A percentile compares a stretch with the other conserved stretches of the same genome.
phyloP scores from a whole-genome alignment of 2,329 filamentous ascomycete genomes.

The Exophiala sideris region DNA sequence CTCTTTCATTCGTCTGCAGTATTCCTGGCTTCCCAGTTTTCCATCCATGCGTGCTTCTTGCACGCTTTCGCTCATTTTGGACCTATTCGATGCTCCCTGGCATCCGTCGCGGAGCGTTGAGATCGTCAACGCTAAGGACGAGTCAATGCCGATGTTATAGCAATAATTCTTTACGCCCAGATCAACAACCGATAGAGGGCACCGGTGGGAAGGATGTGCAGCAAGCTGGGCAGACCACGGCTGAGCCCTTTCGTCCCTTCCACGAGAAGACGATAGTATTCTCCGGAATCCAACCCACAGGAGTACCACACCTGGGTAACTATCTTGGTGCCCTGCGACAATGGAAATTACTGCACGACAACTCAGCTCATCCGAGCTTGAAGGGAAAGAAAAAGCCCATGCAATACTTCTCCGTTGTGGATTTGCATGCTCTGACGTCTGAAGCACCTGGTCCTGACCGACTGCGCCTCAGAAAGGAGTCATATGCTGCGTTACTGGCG shows the following conservation, averaged over 20 bases:
- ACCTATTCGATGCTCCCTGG: conserved; percentile 14
- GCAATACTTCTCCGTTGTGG: conserved; percentile 81
- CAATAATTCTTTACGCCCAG: neutral
- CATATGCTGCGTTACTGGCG: conserved; percentile 75
- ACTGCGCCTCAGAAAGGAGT: conserved; percentile 65
- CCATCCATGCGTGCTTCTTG: conserved; percentile 4
- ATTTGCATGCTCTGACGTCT: conserved; percentile 83
- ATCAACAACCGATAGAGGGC: neutral
- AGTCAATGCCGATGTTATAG: conserved; percentile 5
- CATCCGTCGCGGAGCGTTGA: neutral
- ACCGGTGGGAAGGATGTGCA: neutral
- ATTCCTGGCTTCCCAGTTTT: too few relatives aligned
- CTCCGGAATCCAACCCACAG: conserved; percentile 95
- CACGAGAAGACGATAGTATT: conserved; percentile 60
- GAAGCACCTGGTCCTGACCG: conserved; percentile 61
- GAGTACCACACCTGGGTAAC: conserved; percentile 89
- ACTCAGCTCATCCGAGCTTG: conserved; percentile 50
- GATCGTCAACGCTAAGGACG: neutral
- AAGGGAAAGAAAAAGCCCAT: conserved; percentile 1
- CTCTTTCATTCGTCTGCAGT: too few relatives aligned
- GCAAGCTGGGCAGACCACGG: neutral
- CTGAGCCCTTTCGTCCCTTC: neutral
- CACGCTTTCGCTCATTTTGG: conserved; percentile 19
- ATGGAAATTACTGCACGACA: conserved; percentile 79
- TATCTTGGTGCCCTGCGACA: conserved; percentile 84